Conservation (phyloP, 163 green algal genomes). For the Scenedesmus sp. region DNA sequence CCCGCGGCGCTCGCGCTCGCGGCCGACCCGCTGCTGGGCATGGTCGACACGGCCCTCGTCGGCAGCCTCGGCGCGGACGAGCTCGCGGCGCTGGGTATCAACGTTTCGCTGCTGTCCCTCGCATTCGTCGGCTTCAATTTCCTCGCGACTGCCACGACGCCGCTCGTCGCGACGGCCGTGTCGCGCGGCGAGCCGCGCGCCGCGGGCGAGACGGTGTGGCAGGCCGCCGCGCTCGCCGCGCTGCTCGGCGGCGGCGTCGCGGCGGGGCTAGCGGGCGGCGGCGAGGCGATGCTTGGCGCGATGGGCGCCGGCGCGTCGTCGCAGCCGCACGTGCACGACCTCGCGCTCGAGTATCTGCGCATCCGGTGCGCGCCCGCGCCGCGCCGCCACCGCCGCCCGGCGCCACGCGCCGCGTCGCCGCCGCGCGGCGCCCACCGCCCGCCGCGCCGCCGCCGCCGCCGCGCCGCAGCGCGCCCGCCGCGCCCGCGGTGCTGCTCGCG, state of each 20-base stretch:
- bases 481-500: conserved; percentile 68
- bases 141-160: conserved; percentile 77
- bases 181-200: conserved; percentile 48
- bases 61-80: conserved; percentile 62
- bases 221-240: conserved; percentile 58
- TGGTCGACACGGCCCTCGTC: conserved; percentile 76
- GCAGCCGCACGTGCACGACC: conserved; percentile 46
- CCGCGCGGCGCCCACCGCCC: not conserved
- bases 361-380: conserved; percentile 51
- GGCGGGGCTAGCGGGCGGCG: conserved; percentile 37
- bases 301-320: conserved; percentile 66
- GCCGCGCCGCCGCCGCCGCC: not conserved
- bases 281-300: conserved; percentile 49
- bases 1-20: conserved; percentile 68
- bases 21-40: conserved; percentile 74
- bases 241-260: conserved; percentile 59
- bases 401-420: too few relatives aligned
- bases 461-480: conserved; percentile 58
- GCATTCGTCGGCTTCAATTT: conserved; percentile 85
- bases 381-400: not conserved
- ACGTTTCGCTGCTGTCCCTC: conserved; percentile 73
- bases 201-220: conserved; percentile 54
- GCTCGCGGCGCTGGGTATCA: conserved; percentile 71
- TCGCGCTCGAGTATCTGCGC: conserved; percentile 64
- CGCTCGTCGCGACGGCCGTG: conserved; percentile 65